These are phyloP conservation scores for Colletotrichum coccodes DNA, from an alignment of 2,329 filamentous ascomycete genomes.

Conservation along the genomic window DNA sequence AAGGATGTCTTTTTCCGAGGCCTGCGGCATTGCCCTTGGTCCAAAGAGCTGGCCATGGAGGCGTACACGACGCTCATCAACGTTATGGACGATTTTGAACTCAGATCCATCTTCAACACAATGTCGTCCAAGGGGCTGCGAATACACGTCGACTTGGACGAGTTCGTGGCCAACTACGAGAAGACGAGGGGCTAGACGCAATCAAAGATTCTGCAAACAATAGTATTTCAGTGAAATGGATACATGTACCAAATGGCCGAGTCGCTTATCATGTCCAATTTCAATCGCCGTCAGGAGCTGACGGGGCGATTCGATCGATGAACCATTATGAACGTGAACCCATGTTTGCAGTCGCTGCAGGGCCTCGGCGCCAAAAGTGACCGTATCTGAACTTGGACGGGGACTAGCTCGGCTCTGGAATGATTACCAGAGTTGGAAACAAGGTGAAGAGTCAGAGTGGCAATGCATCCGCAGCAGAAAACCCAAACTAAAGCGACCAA, in stretches of 20 bases:
- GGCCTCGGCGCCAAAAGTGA: not conserved
- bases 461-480: constrained; percentile 9
- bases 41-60: constrained; percentile 61
- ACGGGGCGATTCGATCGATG: constrained; percentile 7
- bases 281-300: not conserved
- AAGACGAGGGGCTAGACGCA: constrained; percentile 19
- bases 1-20: constrained; percentile 61
- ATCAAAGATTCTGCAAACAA: not conserved
- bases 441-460: constrained; percentile 24
- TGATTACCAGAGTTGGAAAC: not conserved
- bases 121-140: constrained; percentile 61
- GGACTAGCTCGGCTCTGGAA: not conserved
- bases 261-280: not conserved
- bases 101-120: constrained; percentile 58
- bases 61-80: constrained; percentile 57
- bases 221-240: no score
- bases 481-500: no score
- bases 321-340: not conserved
- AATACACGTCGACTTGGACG: constrained; percentile 62
- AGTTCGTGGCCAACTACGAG: constrained; percentile 51
- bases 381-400: not conserved
- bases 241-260: no score
- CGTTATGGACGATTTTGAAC: constrained; percentile 58
- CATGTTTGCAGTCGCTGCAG: not conserved
- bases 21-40: constrained; percentile 58